A percentile compares a stretch with the other conserved stretches of the same genome.
phyloP scores from a whole-genome alignment of 495 filamentous ascomycete genomes.

The Xanthoparmelia taractica region DNA sequence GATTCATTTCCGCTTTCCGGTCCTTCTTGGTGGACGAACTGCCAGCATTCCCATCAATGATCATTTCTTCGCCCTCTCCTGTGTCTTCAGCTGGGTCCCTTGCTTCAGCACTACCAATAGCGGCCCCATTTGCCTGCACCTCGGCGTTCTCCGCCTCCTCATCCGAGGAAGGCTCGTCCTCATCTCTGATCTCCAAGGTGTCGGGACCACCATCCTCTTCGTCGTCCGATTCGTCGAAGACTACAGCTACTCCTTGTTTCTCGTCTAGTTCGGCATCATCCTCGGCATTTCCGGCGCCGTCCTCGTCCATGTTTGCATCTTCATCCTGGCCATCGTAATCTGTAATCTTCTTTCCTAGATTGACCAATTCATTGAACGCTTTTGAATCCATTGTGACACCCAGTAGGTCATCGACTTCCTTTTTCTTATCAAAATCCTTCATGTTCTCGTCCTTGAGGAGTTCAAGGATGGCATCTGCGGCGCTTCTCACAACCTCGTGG shows the following conservation, averaged over 20 bases:
- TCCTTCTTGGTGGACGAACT: slow-evolving; percentile 35
- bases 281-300: slow-evolving; percentile 31
- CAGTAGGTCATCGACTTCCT: slow-evolving; percentile 88
- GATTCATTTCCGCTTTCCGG: slow-evolving; percentile 43
- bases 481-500: slow-evolving; percentile 83
- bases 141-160: slow-evolving; percentile 48
- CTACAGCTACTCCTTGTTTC: slow-evolving; percentile 90
- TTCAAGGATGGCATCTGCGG: slow-evolving; percentile 89
- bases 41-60: slow-evolving; percentile 58
- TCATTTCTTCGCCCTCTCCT: slow-evolving; percentile 59
- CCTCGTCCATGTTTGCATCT: slow-evolving; percentile 69
- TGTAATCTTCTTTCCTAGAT: slow-evolving; percentile 97
- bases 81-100: slow-evolving; percentile 44
- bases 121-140: slow-evolving; percentile 45
- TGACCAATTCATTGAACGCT: slow-evolving; percentile 94
- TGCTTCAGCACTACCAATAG: slow-evolving; percentile 40
- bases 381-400: slow-evolving; percentile 76
- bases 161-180: slow-evolving; percentile 64
- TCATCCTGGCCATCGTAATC: slow-evolving; percentile 98
- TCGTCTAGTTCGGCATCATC: slow-evolving; percentile 77
- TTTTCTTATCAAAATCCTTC: slow-evolving; percentile 98
- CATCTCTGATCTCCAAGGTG: slow-evolving; percentile 74
- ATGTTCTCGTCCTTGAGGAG: slow-evolving; percentile 88
- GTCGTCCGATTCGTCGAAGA: slow-evolving; percentile 89
- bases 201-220: slow-evolving; percentile 72